These are phyloP conservation scores for Vigna angularis DNA, from an alignment of 306 rosid genomes.

Conservation along the genomic window DNA sequence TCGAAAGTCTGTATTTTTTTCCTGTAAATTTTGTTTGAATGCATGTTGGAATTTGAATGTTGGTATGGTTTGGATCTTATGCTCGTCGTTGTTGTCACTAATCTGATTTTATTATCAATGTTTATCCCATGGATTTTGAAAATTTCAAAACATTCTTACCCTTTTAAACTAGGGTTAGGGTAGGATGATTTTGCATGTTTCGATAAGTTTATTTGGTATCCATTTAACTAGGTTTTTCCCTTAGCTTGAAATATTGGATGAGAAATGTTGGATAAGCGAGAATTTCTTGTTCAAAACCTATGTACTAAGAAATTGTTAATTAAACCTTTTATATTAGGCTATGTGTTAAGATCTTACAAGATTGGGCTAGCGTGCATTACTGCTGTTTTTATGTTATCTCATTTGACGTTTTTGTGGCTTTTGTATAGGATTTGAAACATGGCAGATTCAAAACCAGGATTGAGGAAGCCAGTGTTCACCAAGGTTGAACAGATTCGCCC, in stretches of 20 bases:
- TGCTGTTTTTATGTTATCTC: conserved; percentile 8
- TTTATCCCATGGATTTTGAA: conserved; percentile 24
- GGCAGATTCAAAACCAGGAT: conserved; percentile 85
- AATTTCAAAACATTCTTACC: not conserved
- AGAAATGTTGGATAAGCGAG: not conserved
- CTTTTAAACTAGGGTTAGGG: conserved; percentile 14
- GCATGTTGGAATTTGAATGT: conserved; percentile 1
- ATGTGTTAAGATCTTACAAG: not conserved
- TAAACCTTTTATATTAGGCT: conserved; percentile 1
- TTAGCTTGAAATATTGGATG: conserved; percentile 7
- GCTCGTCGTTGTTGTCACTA: not conserved
- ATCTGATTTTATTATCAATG: not conserved
- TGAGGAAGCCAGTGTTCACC: conserved; percentile 93
- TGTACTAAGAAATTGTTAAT: not conserved
- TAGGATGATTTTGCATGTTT: not conserved
- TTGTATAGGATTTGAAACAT: conserved; percentile 53
- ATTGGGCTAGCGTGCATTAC: not conserved
- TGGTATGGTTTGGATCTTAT: conserved; percentile 3
- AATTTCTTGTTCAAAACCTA: conserved; percentile 1
- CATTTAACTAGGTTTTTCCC: not conserved
- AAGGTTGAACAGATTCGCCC: conserved; percentile 95
- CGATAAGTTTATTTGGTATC: not conserved
- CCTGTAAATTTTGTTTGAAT: not conserved
- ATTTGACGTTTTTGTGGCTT: conserved; percentile 21
- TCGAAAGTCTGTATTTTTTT: not conserved